Evolutionary conservation across 257 asterid species (phyloP), one percentile per base, ranked within the genome.

Genomic region (Jacaranda copaia): DNA sequence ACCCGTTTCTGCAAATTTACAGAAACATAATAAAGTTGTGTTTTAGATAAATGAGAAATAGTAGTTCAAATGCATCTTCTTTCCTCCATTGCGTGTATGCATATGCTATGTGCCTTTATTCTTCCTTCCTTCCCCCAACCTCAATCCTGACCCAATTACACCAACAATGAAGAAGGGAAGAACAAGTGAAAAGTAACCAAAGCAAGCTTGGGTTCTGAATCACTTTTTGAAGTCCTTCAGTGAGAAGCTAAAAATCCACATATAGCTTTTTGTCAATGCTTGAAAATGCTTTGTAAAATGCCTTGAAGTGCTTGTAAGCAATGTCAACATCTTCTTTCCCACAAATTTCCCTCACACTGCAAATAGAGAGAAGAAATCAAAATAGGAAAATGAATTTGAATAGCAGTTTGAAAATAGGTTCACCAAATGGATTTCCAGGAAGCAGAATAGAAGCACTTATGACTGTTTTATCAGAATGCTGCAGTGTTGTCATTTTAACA

Each of bases 271-370:
- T 84, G 87, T 96, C 97, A 16, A 96, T 81, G 89, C 91, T 88
- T 52, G 98, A 90, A 85, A 93, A 90, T 57, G 91, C 85, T 77
- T 72, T 81, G 80, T 87, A 96, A 81, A 96, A 93, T 52, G 98
- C 97, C 92, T 90, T 96, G 86, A 96, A 93, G 89, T 91, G 99
- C 87, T 83, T 84, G 90, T 96, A 91, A 62, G 98, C 98, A 79
- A 89, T 81, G 88, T 96, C 96, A 52, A 96, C 84, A 45, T 93
- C 99, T 77, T 93, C 92, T 85, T 87, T 93, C 67, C 93, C 99
- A 68, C 98, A 96, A n/a, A 93, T 89, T 84, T 96, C 97, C 83
- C 98, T 85, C 79, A 90, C 96, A 79, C 99, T 93, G 91, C 84
- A 85, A 66, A 62, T 19, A 39, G 61, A 49, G 48, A 78, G 35